phyloP scores from a whole-genome alignment of 495 filamentous ascomycete species.

The Lichenothelia convexa region DNA sequence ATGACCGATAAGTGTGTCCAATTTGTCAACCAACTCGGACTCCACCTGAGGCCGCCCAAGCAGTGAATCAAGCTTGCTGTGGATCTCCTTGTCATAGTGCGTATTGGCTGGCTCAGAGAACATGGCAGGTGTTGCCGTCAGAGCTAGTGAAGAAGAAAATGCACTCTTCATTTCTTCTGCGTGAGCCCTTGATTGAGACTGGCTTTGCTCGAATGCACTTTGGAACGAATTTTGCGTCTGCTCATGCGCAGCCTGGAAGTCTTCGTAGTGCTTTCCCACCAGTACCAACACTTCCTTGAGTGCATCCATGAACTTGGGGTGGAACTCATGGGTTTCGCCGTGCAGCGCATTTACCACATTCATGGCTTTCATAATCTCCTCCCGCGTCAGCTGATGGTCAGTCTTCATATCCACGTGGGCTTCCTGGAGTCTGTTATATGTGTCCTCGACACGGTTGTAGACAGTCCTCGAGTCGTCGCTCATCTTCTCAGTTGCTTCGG shows the following conservation, averaged over 20 bases:
- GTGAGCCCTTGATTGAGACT: constrained; percentile 10
- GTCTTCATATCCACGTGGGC: constrained; percentile 50
- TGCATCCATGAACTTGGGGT: constrained; percentile 66
- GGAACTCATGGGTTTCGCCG: constrained; percentile 54
- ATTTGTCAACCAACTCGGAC: constrained; percentile 54
- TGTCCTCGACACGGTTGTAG: constrained; percentile 57
- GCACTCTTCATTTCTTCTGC: constrained; percentile 38
- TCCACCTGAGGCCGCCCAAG: too few species aligned
- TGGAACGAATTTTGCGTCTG: constrained; percentile 13
- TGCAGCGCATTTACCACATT: constrained; percentile 58
- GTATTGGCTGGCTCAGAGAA: constrained; percentile 19
- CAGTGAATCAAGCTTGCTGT: too few species aligned
- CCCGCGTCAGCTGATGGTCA: constrained; percentile 59
- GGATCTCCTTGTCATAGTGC: constrained; percentile 50
- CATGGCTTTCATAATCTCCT: constrained; percentile 52
- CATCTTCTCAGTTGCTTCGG: constrained; percentile 69
- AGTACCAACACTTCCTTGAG: constrained; percentile 67
- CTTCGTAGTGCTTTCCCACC: constrained; percentile 66
- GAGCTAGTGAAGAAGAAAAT: constrained; percentile 30
- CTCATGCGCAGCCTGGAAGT: constrained; percentile 31
- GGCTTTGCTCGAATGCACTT: constrained; percentile 14
- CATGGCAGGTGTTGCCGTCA: constrained; percentile 26
- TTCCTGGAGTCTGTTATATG: constrained; percentile 59
- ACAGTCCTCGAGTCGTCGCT: constrained; percentile 69
- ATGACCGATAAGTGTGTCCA: constrained; percentile 61